A percentile compares a stretch with the other conserved stretches of the same genome.
phyloP scores from a whole-genome alignment of 352 stramenopile genomes.

The Pseudoperonospora humuli region DNA sequence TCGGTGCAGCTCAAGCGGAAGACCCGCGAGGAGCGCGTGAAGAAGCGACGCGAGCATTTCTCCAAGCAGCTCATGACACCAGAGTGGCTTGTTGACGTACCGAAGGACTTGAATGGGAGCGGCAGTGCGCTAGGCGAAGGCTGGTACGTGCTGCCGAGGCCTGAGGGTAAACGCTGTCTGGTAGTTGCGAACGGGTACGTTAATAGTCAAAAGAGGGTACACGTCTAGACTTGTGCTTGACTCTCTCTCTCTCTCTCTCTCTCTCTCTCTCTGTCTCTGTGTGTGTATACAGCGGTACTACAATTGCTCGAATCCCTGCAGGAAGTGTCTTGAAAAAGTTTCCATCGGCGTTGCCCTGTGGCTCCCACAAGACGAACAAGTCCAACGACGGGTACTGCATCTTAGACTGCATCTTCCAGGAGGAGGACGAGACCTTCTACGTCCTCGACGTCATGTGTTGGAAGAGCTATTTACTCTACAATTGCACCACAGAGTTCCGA shows the following conservation, averaged over 20 bases:
- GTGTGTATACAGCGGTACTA: slow-evolving; percentile 43
- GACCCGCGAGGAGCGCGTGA: slow-evolving; percentile 72
- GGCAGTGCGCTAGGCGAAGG: slow-evolving; percentile 58
- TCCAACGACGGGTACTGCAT: slow-evolving; percentile 79
- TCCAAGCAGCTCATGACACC: slow-evolving; percentile 77
- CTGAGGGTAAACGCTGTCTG: slow-evolving; percentile 86
- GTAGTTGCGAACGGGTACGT: slow-evolving; percentile 79
- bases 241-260: too few species aligned
- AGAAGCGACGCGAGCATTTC: slow-evolving; percentile 66
- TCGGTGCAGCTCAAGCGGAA: slow-evolving; percentile 32
- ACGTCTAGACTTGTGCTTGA: too few species aligned
- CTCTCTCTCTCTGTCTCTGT: neutral
- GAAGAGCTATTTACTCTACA: slow-evolving; percentile 90
- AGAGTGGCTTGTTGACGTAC: slow-evolving; percentile 88
- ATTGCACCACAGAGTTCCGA: slow-evolving; percentile 89
- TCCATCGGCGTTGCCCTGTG: slow-evolving; percentile 68
- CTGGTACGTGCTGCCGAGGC: slow-evolving; percentile 88
- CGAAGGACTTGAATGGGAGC: slow-evolving; percentile 72
- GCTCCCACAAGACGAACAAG: slow-evolving; percentile 71
- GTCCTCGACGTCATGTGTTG: slow-evolving; percentile 92
- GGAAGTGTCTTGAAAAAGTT: slow-evolving; percentile 84
- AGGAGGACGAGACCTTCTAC: slow-evolving; percentile 84
- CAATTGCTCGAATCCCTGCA: slow-evolving; percentile 68
- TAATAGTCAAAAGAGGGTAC: neutral
- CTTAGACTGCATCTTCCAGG: slow-evolving; percentile 89